Conservation (phyloP, 805 yeast species). For the Saturnispora sanitii region DNA sequence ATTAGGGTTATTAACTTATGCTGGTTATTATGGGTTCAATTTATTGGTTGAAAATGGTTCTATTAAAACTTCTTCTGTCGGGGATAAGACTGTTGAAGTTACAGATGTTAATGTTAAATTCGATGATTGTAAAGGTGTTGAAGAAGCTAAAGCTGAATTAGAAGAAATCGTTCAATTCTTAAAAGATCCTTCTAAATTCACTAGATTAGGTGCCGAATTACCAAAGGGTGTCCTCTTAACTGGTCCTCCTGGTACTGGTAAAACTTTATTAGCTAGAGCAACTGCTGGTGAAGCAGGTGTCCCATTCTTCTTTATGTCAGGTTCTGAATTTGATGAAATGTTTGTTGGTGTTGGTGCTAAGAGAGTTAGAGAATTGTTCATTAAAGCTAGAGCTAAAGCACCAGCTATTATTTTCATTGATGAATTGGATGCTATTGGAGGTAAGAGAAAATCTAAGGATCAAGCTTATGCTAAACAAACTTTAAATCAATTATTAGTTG, state of each 20-base stretch:
- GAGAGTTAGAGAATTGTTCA: slow-evolving; percentile 87
- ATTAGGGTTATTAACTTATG: slow-evolving; percentile 69
- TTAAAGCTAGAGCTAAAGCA: slow-evolving; percentile 87
- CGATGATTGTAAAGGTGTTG: slow-evolving; percentile 93
- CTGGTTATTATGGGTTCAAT: slow-evolving; percentile 67
- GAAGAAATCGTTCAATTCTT: slow-evolving; percentile 97
- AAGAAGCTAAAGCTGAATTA: slow-evolving; percentile 94
- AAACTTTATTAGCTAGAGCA: slow-evolving; percentile 90
- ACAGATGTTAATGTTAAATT: slow-evolving; percentile 80
- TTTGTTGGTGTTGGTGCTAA: slow-evolving; percentile 99
- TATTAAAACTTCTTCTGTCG: slow-evolving; percentile 61
- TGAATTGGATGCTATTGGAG: slow-evolving; percentile 98
- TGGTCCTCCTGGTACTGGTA: slow-evolving; percentile 99
- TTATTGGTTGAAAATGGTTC: slow-evolving; percentile 77
- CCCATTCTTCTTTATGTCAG: slow-evolving; percentile 97
- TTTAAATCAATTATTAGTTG: slow-evolving; percentile 88
- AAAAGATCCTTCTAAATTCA: slow-evolving; percentile 92
- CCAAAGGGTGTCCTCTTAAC: slow-evolving; percentile 96
- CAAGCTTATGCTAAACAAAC: slow-evolving; percentile 98
- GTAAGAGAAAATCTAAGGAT: slow-evolving; percentile 92
- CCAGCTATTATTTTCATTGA: slow-evolving; percentile 97
- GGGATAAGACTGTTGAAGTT: slow-evolving; percentile 74
- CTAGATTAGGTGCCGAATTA: slow-evolving; percentile 92
- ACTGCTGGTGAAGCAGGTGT: slow-evolving; percentile 99
- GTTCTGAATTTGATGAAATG: slow-evolving; percentile 95